Conservation (phyloP, 345 rosid genomes). For the Physaria fendleri region DNA sequence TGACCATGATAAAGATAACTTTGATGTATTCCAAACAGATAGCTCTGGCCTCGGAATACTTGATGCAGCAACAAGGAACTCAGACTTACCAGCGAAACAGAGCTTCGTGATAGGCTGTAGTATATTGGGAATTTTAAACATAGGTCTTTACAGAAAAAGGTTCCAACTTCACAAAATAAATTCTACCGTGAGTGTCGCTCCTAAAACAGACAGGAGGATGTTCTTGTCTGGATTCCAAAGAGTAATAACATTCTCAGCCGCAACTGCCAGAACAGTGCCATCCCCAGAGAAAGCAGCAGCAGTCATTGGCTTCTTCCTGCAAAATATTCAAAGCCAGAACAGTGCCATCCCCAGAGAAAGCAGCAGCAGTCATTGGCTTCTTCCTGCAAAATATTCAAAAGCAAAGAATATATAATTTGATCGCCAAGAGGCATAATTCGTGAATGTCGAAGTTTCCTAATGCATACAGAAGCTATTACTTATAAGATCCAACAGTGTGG, state of each 20-base stretch:
- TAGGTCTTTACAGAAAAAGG: not conserved
- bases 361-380: conserved; percentile 86
- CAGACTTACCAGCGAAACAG: conserved; percentile 67
- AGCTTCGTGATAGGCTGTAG: conserved; percentile 44
- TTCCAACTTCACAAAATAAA: not conserved
- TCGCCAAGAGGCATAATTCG: not conserved
- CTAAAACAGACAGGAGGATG: conserved; percentile 71
- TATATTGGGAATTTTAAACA: not conserved
- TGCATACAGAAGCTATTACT: conserved; percentile 41
- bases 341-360: conserved; percentile 92
- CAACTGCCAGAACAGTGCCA: conserved; percentile 98
- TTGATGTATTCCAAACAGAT: conserved; percentile 74
- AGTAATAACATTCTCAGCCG: conserved; percentile 82
- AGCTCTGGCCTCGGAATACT: conserved; percentile 54
- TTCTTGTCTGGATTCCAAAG: conserved; percentile 84
- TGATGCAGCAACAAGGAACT: conserved; percentile 69
- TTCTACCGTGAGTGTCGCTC: conserved; percentile 53
- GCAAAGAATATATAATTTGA: not conserved
- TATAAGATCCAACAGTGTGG: conserved; percentile 87
- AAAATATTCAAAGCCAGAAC: conserved; percentile 50
- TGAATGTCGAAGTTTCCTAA: not conserved
- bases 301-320: conserved; percentile 82
- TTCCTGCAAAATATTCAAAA: conserved; percentile 41
- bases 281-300: conserved; percentile 93
- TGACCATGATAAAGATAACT: conserved; percentile 68